Conservation (phyloP, 495 filamentous ascomycete genomes). For the Aspergillus olivimuriae region DNA sequence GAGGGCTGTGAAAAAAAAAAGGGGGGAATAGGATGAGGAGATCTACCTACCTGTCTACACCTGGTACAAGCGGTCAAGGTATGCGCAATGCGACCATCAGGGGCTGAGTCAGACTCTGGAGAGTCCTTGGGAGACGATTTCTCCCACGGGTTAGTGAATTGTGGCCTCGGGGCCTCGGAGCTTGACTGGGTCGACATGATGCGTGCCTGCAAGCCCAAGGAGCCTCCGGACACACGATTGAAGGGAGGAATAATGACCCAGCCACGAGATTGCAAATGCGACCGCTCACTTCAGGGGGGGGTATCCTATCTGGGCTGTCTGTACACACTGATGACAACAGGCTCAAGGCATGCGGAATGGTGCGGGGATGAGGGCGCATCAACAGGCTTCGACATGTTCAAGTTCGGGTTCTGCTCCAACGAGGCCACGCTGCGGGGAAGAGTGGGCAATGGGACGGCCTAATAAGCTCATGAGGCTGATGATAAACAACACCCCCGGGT, state of each 20-base stretch:
- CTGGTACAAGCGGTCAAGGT: constrained; percentile 83
- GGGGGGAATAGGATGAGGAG: constrained; percentile 1
- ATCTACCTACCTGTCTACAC: constrained; percentile 66
- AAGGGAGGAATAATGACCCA: too few species aligned
- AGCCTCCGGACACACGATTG: too few species aligned
- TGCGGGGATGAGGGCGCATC: constrained; percentile 5
- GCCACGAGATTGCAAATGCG: too few species aligned
- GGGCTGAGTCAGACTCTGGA: constrained; percentile 23
- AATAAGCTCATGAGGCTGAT: constrained; percentile 1
- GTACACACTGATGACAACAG: too few species aligned
- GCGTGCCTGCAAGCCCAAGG: not conserved
- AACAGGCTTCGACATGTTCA: constrained; percentile 19
- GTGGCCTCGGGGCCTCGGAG: constrained; percentile 11
- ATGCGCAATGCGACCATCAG: constrained; percentile 58
- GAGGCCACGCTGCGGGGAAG: constrained; percentile 6
- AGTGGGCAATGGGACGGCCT: constrained; percentile 1
- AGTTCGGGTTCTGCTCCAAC: constrained; percentile 4
- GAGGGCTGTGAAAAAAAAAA: constrained; percentile 1
- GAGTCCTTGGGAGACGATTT: constrained; percentile 11
- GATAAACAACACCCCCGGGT: too few species aligned
- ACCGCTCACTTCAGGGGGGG: not conserved
- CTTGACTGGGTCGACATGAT: constrained; percentile 17
- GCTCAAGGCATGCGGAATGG: constrained; percentile 11
- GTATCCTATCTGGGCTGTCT: too few species aligned
- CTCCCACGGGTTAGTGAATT: constrained; percentile 22